These are phyloP conservation scores for Martensiomyces pterosporus DNA, from an alignment of 192 early-diverging fungal species.

Conservation along the genomic window DNA sequence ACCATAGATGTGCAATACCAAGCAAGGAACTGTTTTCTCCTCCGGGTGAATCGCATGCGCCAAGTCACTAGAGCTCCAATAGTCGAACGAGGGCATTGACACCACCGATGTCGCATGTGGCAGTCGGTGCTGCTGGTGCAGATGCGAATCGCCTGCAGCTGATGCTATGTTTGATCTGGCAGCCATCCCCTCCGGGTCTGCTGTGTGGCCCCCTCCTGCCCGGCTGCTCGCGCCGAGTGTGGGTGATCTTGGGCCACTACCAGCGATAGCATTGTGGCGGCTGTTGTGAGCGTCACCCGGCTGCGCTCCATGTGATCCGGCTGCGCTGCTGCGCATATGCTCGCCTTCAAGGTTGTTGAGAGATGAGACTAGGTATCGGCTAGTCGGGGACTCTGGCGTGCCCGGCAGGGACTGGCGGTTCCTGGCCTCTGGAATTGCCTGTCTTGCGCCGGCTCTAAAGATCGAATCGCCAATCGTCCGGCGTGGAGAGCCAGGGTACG, in stretches of 20 bases:
- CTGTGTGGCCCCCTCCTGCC: background rate
- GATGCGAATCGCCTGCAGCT: no score
- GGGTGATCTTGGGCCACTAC: constrained; percentile 5
- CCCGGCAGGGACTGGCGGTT: constrained; percentile 2
- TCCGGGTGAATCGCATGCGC: constrained; percentile 1
- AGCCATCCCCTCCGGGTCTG: background rate
- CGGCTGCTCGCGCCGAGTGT: background rate
- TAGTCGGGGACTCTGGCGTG: constrained; percentile 30
- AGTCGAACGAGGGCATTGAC: constrained; percentile 4
- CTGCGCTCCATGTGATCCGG: no score
- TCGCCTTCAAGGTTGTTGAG: constrained; percentile 24
- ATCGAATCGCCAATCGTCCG: no score
- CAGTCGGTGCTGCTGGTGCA: background rate
- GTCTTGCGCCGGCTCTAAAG: no score
- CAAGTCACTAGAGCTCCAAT: background rate
- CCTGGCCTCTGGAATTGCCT: no score
- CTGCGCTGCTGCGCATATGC: constrained; percentile 3
- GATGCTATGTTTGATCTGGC: background rate
- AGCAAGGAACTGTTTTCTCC: constrained; percentile 25
- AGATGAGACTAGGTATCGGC: constrained; percentile 20
- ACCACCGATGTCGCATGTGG: background rate
- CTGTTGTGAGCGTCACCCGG: no score
- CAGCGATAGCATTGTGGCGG: no score
- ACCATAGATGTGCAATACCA: constrained; percentile 35
- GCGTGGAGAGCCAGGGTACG: no score